phyloP scores from a whole-genome alignment of 108 stramenopile species.

The Cyclotella baltica region DNA sequence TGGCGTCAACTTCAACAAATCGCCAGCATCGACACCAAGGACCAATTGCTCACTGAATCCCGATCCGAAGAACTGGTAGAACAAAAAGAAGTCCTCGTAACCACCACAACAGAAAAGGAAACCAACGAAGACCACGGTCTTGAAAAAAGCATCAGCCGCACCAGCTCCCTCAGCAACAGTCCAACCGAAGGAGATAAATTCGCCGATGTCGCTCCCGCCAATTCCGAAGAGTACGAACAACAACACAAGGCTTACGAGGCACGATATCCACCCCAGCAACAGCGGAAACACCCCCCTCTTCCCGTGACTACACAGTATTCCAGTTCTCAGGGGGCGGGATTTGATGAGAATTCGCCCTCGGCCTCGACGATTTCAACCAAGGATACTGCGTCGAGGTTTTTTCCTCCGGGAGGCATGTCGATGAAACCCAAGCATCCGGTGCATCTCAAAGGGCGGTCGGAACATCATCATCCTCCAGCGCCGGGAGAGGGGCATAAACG shows the following conservation, averaged over 20 bases:
- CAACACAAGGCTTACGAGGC: background rate
- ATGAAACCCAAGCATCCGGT: slow-evolving; percentile 29
- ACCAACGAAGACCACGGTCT: slow-evolving; percentile 11
- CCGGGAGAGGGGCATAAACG: background rate
- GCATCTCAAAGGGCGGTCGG: background rate
- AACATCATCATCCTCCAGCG: background rate
- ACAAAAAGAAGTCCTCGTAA: background rate
- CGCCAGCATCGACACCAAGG: slow-evolving; percentile 24
- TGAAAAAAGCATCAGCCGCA: background rate
- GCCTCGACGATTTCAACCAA: slow-evolving; percentile 21
- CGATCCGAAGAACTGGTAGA: slow-evolving; percentile 6
- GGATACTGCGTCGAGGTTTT: slow-evolving; percentile 8
- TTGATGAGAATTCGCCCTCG: slow-evolving; percentile 25
- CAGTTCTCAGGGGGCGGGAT: background rate
- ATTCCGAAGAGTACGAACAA: background rate
- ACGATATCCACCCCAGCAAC: background rate
- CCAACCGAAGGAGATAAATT: slow-evolving; percentile 14
- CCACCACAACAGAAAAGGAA: background rate
- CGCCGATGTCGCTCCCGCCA: background rate
- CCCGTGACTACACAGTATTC: background rate
- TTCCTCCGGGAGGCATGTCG: background rate
- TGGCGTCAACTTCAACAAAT: slow-evolving; percentile 24
- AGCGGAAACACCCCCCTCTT: background rate
- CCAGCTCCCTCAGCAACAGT: slow-evolving; percentile 1
- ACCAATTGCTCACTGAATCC: background rate